Evolutionary conservation across 2,329 filamentous ascomycete species (phyloP).

Genomic region (Trichoderma polysporum): DNA sequence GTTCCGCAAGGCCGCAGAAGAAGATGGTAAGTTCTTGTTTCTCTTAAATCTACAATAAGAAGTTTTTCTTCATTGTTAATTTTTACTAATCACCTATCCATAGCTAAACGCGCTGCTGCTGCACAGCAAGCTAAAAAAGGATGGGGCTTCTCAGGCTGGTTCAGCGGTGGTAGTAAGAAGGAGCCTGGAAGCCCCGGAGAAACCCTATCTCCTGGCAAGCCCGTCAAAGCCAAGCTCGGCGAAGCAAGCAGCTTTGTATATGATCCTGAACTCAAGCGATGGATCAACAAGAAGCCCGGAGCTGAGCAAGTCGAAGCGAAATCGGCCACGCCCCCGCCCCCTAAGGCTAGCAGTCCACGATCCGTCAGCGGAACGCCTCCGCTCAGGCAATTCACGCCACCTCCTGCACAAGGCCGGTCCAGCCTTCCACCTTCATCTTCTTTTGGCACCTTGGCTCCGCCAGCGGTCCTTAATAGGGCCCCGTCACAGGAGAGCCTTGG

Average conservation of each 20-base stretch:
- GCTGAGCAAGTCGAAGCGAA: constrained; percentile 60
- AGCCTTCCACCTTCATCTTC: constrained; percentile 36
- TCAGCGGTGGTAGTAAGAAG: constrained; percentile 70
- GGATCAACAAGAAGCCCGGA: constrained; percentile 93
- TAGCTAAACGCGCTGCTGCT: constrained; percentile 61
- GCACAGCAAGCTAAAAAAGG: constrained; percentile 57
- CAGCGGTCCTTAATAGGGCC: constrained; percentile 35
- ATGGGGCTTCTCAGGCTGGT: constrained; percentile 86
- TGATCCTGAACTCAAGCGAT: constrained; percentile 93
- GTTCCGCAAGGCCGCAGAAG: constrained; percentile 79
- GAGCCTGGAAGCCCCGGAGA: constrained; percentile 41
- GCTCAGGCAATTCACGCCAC: constrained; percentile 38
- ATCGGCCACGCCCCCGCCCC: constrained; percentile 75
- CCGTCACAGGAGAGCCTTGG: constrained; percentile 40
- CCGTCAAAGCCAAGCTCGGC: constrained; percentile 90
- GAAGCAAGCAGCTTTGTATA: constrained; percentile 93
- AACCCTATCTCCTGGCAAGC: constrained; percentile 53
- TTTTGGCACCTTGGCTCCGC: constrained; percentile 29
- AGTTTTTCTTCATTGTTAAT: not conserved
- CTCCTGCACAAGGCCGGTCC: constrained; percentile 31
- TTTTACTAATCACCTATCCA: constrained; percentile 24
- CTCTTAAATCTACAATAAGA: not conserved
- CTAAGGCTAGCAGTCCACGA: constrained; percentile 54
- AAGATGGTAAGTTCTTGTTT: constrained; percentile 56
- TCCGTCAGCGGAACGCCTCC: constrained; percentile 56